Conservation (phyloP, 1,284 basidiomycete genomes). For the Pseudozyma hubeiensis region DNA sequence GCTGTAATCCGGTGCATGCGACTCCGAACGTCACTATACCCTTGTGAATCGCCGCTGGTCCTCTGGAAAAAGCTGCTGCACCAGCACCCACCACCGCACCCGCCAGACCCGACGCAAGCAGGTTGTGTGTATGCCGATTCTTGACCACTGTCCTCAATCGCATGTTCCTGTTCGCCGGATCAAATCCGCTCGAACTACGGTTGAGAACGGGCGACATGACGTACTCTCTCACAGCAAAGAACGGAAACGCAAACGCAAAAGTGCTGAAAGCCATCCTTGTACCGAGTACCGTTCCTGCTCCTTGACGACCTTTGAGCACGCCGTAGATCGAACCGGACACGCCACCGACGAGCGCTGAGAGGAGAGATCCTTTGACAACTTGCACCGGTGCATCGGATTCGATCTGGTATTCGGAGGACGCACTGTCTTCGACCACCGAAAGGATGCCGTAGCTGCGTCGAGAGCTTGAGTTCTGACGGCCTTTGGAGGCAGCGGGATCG, state of each 20-base stretch:
- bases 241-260: constrained; percentile 48
- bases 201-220: constrained; percentile 36
- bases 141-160: constrained; percentile 11
- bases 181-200: constrained; percentile 35
- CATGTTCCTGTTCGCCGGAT: constrained; percentile 32
- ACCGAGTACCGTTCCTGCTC: constrained; percentile 37
- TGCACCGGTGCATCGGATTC: constrained; percentile 47
- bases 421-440: constrained; percentile 36
- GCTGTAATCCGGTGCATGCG: constrained; percentile 34
- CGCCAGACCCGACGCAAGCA: constrained; percentile 32
- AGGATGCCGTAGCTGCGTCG: constrained; percentile 31
- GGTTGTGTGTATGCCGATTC: constrained; percentile 38
- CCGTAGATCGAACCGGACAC: constrained; percentile 43
- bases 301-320: constrained; percentile 32
- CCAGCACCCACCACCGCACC: constrained; percentile 44
- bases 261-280: constrained; percentile 37
- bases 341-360: constrained; percentile 35
- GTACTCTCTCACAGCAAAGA: constrained; percentile 51
- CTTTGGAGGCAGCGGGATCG: constrained; percentile 21
- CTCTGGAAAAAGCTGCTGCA: constrained; percentile 22
- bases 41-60: constrained; percentile 20
- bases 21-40: constrained; percentile 42
- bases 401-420: constrained; percentile 11
- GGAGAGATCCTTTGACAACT: constrained; percentile 50
- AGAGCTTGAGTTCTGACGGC: background rate